Evolutionary conservation across 495 filamentous ascomycete genomes (phyloP), one percentile per base, ranked within the genome.

Genomic region (Penicillium herquei): DNA sequence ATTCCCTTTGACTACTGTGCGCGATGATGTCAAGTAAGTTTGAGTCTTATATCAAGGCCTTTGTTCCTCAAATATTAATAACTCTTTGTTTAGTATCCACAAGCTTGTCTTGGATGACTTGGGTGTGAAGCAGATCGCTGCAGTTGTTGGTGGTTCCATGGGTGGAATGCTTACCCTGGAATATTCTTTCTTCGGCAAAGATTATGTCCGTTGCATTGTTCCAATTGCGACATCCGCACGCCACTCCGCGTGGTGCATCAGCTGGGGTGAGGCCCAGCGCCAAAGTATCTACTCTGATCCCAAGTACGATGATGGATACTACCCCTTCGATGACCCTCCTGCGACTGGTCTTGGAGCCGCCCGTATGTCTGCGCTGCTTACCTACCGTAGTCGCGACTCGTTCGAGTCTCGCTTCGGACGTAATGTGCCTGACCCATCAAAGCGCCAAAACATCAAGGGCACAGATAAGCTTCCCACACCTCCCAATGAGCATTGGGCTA

Each of bases 191-290:
- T 91, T 96, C 65, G 94, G 94, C 54, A 89, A 89, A 67, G 89
- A 96, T 61, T 97, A 97, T 63, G 92, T 98, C 31, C 87, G 88
- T 34, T 82, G 85, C 40, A 90, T 98, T 67, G 88, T 98, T 30
- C 91, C 94, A 3, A 95, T 98, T 61, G 94, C 94, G 26, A 98
- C 94, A 16, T 97, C 93, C 6, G 90, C 90, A 48, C 84, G 90
- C 10, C 94, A 98, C 66, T 96, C 92, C 57, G 94, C 94, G n/a
- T 98, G 94, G 94, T 90, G 94, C 39, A 98, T 98, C 62, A 96
- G 91, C 71, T 98, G 94, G 94, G 92, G 94, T 40, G 94, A 98
- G 71, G 93, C 94, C 18, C 94, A 98, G 73, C 78, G 94, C 49
- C 94, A 98, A 72, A 95, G 91, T 78, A 98, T 98, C 67, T 98